Percentiles rank a stretch among this genome's conserved stretches.
Evolutionary conservation across 2,329 filamentous ascomycete species (phyloP).

Genomic region (Nemania diffusa): DNA sequence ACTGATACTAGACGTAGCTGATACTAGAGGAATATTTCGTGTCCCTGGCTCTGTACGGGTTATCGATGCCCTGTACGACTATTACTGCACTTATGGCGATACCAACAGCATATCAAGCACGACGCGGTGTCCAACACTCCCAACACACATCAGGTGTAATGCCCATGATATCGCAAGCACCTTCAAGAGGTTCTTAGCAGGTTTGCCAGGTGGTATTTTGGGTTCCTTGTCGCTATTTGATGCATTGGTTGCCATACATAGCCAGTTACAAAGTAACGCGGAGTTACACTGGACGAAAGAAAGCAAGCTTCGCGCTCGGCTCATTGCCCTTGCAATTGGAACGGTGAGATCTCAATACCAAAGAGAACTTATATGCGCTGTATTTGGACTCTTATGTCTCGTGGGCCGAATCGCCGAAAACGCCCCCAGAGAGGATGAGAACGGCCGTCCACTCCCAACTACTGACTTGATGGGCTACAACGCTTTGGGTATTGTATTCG

Average conservation of each 20-base stretch:
- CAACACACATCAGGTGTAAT: conserved; percentile 67
- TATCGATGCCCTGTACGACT: conserved; percentile 69
- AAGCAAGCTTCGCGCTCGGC: conserved; percentile 67
- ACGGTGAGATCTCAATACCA: conserved; percentile 69
- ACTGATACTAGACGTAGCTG: conserved; percentile 46
- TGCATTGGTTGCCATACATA: conserved; percentile 69
- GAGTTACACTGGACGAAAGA: conserved; percentile 65
- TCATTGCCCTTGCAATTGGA: conserved; percentile 71
- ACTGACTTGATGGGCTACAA: conserved; percentile 72
- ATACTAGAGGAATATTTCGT: conserved; percentile 70
- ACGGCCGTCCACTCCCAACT: conserved; percentile 63
- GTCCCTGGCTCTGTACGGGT: conserved; percentile 68
- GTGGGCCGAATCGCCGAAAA: conserved; percentile 68
- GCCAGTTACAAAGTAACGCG: conserved; percentile 62
- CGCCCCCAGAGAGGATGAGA: conserved; percentile 61
- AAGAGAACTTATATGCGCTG: conserved; percentile 72
- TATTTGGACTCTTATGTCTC: conserved; percentile 72
- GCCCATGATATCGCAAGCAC: conserved; percentile 74
- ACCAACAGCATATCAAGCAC: conserved; percentile 65
- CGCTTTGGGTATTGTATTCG: conserved; percentile 72
- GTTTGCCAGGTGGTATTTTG: conserved; percentile 72
- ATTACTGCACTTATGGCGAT: conserved; percentile 66
- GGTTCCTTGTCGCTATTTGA: conserved; percentile 71
- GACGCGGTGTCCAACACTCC: conserved; percentile 68
- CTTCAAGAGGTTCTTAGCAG: conserved; percentile 73